Evolutionary conservation across 2,329 filamentous ascomycete species (phyloP).

Genomic region (Magnaporthiopsis poae): DNA sequence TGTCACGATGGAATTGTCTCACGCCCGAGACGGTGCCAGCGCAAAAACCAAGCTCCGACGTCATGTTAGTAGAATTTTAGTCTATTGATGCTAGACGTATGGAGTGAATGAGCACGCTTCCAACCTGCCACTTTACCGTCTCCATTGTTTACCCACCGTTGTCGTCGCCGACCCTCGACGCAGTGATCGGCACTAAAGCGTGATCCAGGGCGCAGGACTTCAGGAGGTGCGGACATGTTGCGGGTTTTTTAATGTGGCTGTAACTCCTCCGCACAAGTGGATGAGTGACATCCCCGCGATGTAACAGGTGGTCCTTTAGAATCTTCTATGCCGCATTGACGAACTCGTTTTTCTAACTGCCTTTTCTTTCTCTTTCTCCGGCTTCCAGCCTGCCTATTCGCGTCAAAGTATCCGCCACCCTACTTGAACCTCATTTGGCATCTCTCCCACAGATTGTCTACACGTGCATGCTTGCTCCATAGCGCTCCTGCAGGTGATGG

Average conservation of each 20-base stretch:
- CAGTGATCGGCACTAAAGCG: too few species aligned
- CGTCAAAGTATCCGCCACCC: neutral
- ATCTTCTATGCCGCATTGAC: neutral
- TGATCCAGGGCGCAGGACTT: neutral
- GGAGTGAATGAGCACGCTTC: too few species aligned
- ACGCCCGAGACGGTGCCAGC: too few species aligned
- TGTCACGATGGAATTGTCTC: neutral
- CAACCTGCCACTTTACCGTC: too few species aligned
- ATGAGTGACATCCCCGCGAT: neutral
- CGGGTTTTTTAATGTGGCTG: neutral
- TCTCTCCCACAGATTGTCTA: neutral
- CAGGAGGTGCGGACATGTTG: neutral
- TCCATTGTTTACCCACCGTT: too few species aligned
- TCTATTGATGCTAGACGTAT: too few species aligned
- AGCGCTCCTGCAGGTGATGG: neutral
- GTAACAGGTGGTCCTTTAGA: neutral
- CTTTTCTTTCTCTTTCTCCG: neutral
- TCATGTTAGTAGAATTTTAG: too few species aligned
- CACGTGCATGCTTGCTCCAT: neutral
- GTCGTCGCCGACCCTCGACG: too few species aligned
- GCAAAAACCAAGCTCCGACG: too few species aligned
- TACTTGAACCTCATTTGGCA: neutral
- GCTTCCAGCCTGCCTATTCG: neutral
- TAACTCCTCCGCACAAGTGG: too few species aligned
- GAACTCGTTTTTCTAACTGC: neutral